Conservation (phyloP, 306 rosid species). For the Inga leiocalycina region DNA sequence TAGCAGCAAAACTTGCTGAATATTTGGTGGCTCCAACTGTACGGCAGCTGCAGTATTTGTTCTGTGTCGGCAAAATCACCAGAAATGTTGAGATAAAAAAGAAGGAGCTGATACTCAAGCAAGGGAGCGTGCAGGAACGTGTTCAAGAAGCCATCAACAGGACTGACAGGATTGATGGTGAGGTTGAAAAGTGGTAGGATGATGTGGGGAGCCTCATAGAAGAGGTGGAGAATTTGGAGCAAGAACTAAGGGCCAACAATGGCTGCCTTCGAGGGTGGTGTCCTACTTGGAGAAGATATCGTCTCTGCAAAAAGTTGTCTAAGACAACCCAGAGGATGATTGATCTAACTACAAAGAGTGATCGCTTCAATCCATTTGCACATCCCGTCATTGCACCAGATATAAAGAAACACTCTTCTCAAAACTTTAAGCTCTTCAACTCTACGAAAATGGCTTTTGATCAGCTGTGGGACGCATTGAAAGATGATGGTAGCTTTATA, state of each 20-base stretch:
- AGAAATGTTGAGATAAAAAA: background rate
- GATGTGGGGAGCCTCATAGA: background rate
- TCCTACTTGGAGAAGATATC: background rate
- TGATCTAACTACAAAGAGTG: background rate
- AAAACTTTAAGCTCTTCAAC: background rate
- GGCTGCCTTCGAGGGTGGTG: background rate
- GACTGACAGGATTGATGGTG: background rate
- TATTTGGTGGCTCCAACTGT: too few species aligned
- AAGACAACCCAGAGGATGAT: background rate
- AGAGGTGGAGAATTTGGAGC: background rate
- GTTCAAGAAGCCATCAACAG: constrained; percentile 6
- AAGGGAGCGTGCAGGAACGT: background rate
- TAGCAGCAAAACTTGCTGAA: background rate
- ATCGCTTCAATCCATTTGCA: background rate
- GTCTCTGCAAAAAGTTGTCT: background rate
- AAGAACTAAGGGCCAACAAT: background rate
- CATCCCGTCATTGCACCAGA: background rate
- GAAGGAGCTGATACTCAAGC: background rate
- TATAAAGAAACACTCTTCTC: background rate
- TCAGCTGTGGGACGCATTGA: background rate
- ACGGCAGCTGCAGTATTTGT: too few species aligned
- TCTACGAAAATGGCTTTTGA: background rate
- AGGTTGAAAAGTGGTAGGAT: background rate
- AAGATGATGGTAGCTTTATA: background rate
- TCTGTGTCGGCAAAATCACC: background rate